Evolutionary conservation across 2,329 filamentous ascomycete species (phyloP).

Genomic region (Xylariaceae sp.): DNA sequence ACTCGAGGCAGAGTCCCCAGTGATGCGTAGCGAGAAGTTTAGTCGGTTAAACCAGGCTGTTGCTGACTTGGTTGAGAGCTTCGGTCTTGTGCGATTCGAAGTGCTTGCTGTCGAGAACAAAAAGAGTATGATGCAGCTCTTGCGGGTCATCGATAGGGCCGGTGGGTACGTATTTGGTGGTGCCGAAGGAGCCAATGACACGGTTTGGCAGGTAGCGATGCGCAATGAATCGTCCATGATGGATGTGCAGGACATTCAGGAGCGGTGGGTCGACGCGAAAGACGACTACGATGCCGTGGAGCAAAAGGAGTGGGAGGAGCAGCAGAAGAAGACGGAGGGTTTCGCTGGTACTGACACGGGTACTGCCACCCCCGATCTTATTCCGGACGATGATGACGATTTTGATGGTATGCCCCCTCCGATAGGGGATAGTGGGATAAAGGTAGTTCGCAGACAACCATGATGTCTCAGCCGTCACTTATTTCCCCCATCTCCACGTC

Average conservation of each 20-base stretch:
- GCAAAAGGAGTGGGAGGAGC: slow-evolving; percentile 75
- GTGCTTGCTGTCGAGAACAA: slow-evolving; percentile 96
- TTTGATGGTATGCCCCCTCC: slow-evolving; percentile 61
- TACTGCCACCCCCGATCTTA: slow-evolving; percentile 44
- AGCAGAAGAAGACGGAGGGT: slow-evolving; percentile 61
- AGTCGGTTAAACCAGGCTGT: slow-evolving; percentile 85
- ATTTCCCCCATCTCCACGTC: slow-evolving; percentile 44
- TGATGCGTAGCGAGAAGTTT: slow-evolving; percentile 76
- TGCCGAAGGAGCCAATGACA: slow-evolving; percentile 91
- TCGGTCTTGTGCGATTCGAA: slow-evolving; percentile 89
- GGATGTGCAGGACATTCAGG: slow-evolving; percentile 89
- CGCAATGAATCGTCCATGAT: slow-evolving; percentile 75
- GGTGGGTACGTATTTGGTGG: slow-evolving; percentile 92
- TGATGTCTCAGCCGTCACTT: slow-evolving; percentile 50
- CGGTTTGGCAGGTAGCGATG: slow-evolving; percentile 97
- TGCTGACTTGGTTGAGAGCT: slow-evolving; percentile 84
- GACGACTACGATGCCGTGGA: slow-evolving; percentile 87
- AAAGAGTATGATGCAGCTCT: slow-evolving; percentile 91
- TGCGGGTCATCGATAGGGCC: slow-evolving; percentile 89
- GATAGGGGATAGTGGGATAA: slow-evolving; percentile 67
- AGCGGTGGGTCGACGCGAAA: slow-evolving; percentile 91
- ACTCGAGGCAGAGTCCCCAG: slow-evolving; percentile 79
- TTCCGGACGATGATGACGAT: slow-evolving; percentile 47
- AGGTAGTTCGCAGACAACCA: slow-evolving; percentile 70
- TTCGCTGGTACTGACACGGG: slow-evolving; percentile 44